These are phyloP conservation scores for Phialophora verrucosa DNA, from an alignment of 2,329 filamentous ascomycete genomes.

Conservation along the genomic window DNA sequence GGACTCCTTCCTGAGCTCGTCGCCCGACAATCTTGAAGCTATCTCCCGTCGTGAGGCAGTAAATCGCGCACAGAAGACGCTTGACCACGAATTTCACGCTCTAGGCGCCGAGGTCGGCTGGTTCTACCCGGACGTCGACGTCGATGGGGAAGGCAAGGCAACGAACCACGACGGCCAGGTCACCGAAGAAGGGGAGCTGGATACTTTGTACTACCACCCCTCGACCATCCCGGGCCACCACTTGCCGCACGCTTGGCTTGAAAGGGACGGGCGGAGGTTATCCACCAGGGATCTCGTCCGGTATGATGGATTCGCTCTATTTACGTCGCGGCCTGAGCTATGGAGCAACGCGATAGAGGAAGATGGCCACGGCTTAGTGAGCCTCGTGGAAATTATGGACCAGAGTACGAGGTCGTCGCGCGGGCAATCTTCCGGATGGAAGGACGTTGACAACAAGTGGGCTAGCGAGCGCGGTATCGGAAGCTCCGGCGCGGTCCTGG, in stretches of 20 bases:
- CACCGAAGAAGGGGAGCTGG: conserved; percentile 32
- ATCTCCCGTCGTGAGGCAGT: conserved; percentile 39
- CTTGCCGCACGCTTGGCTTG: conserved; percentile 44
- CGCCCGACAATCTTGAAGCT: conserved; percentile 30
- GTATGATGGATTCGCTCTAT: conserved; percentile 35
- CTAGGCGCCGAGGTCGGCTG: conserved; percentile 45
- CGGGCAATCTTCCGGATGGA: conserved; percentile 14
- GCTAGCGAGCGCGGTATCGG: conserved; percentile 30
- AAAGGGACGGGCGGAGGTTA: conserved; percentile 25
- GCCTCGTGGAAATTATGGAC: conserved; percentile 11
- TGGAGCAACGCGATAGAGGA: conserved; percentile 10
- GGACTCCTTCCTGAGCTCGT: conserved; percentile 40
- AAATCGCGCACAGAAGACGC: conserved; percentile 37
- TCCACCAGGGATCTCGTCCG: conserved; percentile 40
- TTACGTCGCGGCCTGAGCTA: conserved; percentile 24
- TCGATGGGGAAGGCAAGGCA: conserved; percentile 34
- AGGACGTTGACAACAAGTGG: conserved; percentile 37
- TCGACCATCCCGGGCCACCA: conserved; percentile 45
- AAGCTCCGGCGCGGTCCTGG: conserved; percentile 41
- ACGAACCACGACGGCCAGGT: conserved; percentile 40
- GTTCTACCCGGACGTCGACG: conserved; percentile 44
- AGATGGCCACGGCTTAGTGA: conserved; percentile 7
- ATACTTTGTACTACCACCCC: conserved; percentile 36
- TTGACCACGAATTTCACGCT: conserved; percentile 46
- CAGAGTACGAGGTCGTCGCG: background rate